phyloP scores from a whole-genome alignment of 169 alveolate species.

The Toxoplasma gondii region DNA sequence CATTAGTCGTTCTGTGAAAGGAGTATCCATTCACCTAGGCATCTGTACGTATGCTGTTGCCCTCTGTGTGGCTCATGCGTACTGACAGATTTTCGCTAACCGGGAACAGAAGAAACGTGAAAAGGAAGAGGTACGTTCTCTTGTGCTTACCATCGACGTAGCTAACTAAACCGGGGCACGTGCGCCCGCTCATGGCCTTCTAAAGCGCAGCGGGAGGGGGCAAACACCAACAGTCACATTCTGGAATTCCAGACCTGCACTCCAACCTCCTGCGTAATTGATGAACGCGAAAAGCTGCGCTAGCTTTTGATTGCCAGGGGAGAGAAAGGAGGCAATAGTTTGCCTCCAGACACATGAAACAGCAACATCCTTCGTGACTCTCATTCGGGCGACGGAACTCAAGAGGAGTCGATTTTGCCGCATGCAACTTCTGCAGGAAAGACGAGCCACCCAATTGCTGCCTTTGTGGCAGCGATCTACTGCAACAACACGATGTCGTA shows the following conservation, averaged over 20 bases:
- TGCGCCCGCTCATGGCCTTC: too few species aligned
- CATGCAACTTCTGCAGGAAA: background rate
- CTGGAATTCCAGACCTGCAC: too few species aligned
- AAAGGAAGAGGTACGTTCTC: background rate
- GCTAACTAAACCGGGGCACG: too few species aligned
- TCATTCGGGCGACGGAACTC: too few species aligned
- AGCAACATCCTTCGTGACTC: too few species aligned
- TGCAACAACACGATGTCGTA: background rate
- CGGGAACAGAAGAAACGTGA: background rate
- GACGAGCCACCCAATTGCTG: background rate
- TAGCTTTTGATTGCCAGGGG: too few species aligned
- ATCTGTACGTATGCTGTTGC: background rate
- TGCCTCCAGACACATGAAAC: too few species aligned
- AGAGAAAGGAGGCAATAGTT: too few species aligned
- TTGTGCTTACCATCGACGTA: background rate
- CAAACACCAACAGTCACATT: too few species aligned
- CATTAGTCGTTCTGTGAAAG: background rate
- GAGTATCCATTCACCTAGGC: background rate
- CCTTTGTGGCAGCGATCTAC: background rate
- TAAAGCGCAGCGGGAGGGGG: too few species aligned
- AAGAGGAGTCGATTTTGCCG: background rate
- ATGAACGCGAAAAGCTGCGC: too few species aligned
- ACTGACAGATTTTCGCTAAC: background rate
- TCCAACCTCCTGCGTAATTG: too few species aligned
- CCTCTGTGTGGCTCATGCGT: background rate